phyloP scores from a whole-genome alignment of 345 rosid species.

The Sisymbrium irio region DNA sequence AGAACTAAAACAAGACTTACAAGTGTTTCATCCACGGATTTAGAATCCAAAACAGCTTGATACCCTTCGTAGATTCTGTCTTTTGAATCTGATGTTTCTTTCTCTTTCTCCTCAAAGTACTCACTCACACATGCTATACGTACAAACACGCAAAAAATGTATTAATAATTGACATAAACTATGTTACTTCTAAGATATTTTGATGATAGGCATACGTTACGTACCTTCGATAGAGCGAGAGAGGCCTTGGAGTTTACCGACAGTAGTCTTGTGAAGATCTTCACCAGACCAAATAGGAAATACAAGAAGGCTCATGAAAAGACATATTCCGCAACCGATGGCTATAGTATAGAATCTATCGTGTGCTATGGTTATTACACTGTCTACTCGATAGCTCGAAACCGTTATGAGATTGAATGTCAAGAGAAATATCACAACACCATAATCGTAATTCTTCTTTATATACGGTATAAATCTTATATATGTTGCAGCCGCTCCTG shows the following conservation, averaged over 20 bases:
- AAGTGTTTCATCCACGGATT: conserved; percentile 68
- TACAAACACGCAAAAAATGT: neutral
- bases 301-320: conserved; percentile 64
- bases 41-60: conserved; percentile 71
- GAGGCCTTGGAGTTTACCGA: conserved; percentile 67
- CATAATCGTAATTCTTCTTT: conserved; percentile 87
- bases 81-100: conserved; percentile 37
- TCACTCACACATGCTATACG: conserved; percentile 59
- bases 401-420: conserved; percentile 81
- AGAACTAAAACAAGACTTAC: conserved; percentile 34
- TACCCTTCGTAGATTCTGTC: conserved; percentile 68
- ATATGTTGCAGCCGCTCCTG: conserved; percentile 76
- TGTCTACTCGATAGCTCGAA: conserved; percentile 64
- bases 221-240: conserved; percentile 74
- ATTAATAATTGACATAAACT: neutral
- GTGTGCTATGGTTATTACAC: conserved; percentile 62
- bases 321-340: conserved; percentile 74
- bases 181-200: too few species aligned
- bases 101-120: conserved; percentile 52
- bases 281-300: conserved; percentile 91
- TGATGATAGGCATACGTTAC: neutral
- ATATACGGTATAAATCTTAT: conserved; percentile 73
- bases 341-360: conserved; percentile 67
- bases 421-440: conserved; percentile 81
- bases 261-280: conserved; percentile 74